Base-by-base conservation (phyloP, 2,329 filamentous ascomycete genomes). In the Penicillium oxalicum region DNA sequence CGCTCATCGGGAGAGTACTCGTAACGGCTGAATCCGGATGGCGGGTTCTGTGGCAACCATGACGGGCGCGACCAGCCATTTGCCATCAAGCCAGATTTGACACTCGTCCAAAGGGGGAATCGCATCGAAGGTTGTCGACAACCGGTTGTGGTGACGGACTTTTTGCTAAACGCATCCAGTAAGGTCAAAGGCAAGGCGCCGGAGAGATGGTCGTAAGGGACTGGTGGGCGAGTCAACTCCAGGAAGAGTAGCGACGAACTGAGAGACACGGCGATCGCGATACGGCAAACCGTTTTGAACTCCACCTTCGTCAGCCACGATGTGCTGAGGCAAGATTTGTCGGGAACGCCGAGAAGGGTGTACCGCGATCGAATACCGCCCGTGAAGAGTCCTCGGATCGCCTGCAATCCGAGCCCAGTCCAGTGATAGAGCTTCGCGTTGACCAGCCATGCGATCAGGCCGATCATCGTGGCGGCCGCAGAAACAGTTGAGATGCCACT, bases 131-230 rank as follows among this genome's bases (percentile, higher is more conserved):
- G 52, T n/a, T 52, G 54, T 5, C 58, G 55, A 25, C 61, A 65
- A 8, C 58, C 57, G 18, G 57, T 56, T 9, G 52, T 42, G 1
- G 53, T 57, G n/a, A 18, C 51, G 2, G 59, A 55, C 13, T 56
- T 54, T 39, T 54, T 58, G 34, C 49, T 51, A 41, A 61, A 67
- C n/a, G 57, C 58, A 13, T 68, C 62, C 13, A 67, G 57, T 11
- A 71, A 38, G 0, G 63, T 66, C 45, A 67, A 60, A 3, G 69
- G 68, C 27, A 71, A 55, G 0, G 68, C 64, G 11, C 61, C 60
- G 0, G 65, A 66, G 26, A 69, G 60, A 50, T 71, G 69, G 9
- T 64, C 60, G 36, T 67, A 71, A 0, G 69, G 68, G n/a, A 66
- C 56, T 12, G 52, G 47, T 4, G 68, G 68, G 8, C 68, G 61